Evolutionary conservation across 139 green algal species (phyloP), one percentile per base, ranked within the genome.

Genomic region (Pseudopediastrum boryanum): DNA sequence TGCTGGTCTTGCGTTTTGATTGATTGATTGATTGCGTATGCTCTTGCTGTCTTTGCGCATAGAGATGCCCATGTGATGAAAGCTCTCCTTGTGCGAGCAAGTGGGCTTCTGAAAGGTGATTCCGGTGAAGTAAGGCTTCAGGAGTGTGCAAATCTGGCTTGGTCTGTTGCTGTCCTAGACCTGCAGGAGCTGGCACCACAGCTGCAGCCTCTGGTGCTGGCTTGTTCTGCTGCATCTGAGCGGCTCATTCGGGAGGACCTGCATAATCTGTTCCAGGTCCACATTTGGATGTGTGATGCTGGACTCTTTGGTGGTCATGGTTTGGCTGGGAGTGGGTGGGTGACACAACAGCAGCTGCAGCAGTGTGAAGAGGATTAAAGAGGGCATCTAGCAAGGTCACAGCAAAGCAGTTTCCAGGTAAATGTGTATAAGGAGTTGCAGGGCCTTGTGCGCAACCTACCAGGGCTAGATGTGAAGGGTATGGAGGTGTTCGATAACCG

Each of bases 321-420:
- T n/a, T n/a, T 62, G 52, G 52, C 52, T n/a, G n/a, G n/a, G n/a
- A n/a, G n/a, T 36, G 52, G 52, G 9, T 25, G 25, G 25, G 29
- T 65, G 56, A 65, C 56, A 65, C 10, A 65, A 10, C 56, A 65
- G 56, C 56, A 65, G 56, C 56, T 65, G 56, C 56, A 65, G 21
- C 56, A 65, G 56, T 65, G 56, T 33, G 13, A 10, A 10, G 21
- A 35, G 13, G 56, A 27, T 27, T 65, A 6, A 7, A 35, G 7
- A 7, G 21, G 36, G 3, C 12, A 65, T 19, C 56, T 35, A 8
- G 5, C 35, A 12, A 10, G 29, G 9, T 6, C 19, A 65, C 21
- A 65, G 58, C n/a, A 66, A 2, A 41, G 58, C 12, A 29, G 3
- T 12, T 23, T 9, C 23, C 58, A 41, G n/a, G 9, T 2, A 38